A percentile compares a stretch with the other conserved stretches of the same genome.
These are phyloP conservation scores for Pezicula radicicola DNA, from an alignment of 2,329 filamentous ascomycete genomes.

Conservation along the genomic window DNA sequence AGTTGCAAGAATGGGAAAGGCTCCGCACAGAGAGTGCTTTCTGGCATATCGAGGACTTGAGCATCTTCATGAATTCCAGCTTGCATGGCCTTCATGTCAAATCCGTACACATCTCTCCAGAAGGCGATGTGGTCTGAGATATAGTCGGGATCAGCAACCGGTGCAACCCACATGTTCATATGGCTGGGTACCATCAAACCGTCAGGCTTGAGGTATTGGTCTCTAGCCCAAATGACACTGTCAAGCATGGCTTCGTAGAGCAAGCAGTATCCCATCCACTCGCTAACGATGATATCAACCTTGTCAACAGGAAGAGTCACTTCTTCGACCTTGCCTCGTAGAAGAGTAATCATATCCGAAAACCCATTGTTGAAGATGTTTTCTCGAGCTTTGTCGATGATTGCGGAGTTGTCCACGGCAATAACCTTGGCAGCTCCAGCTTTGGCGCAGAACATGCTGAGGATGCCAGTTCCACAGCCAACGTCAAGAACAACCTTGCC, in stretches of 20 bases:
- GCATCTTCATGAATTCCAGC: constrained; percentile 77
- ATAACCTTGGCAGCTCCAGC: constrained; percentile 84
- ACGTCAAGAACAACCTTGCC: constrained; percentile 89
- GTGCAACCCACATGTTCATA: constrained; percentile 78
- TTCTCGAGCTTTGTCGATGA: constrained; percentile 81
- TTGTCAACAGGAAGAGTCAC: constrained; percentile 72
- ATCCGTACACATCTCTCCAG: constrained; percentile 92
- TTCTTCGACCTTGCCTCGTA: constrained; percentile 86
- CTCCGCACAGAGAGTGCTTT: constrained; percentile 54
- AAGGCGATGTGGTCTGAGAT: constrained; percentile 75
- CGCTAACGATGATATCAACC: constrained; percentile 92
- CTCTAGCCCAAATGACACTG: constrained; percentile 83
- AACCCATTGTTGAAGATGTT: constrained; percentile 82
- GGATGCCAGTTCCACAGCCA: constrained; percentile 81
- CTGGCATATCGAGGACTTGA: constrained; percentile 70
- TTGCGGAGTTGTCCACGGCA: constrained; percentile 88
- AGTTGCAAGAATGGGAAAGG: constrained; percentile 69
- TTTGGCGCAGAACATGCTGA: constrained; percentile 92
- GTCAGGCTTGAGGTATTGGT: constrained; percentile 76
- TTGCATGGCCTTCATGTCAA: constrained; percentile 91
- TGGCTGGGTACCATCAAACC: constrained; percentile 87
- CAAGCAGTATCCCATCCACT: constrained; percentile 97
- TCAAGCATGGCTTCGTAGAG: constrained; percentile 96
- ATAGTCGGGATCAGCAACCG: constrained; percentile 74
- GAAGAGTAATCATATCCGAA: constrained; percentile 69